Evolutionary conservation across 441 rosid genomes (phyloP).

Genomic region (Gossypium gossypioides): DNA sequence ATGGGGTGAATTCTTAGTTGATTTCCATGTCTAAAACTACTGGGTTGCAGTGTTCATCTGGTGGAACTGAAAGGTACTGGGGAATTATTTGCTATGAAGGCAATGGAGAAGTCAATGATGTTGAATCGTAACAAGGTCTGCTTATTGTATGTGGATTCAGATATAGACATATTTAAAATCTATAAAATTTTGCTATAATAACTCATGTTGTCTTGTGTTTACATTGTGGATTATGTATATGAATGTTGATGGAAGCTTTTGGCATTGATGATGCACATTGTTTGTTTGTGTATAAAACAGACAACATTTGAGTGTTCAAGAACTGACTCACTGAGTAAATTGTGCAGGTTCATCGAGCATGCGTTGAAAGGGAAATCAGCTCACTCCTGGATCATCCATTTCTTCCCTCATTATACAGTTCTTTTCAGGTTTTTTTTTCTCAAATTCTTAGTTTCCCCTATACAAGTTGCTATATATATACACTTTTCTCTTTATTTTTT

Average conservation of each 20-base stretch:
- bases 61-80: slow-evolving; percentile 74
- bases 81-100: slow-evolving; percentile 84
- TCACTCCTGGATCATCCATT: slow-evolving; percentile 70
- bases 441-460: background rate
- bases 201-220: slow-evolving; percentile 5
- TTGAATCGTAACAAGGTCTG: slow-evolving; percentile 83
- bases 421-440: slow-evolving; percentile 57
- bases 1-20: background rate
- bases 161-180: too few species aligned
- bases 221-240: slow-evolving; percentile 3
- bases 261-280: background rate
- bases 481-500: too few species aligned
- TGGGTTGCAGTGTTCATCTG: slow-evolving; percentile 65
- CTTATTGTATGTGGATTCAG: background rate
- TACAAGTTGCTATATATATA: background rate
- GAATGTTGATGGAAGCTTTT: background rate
- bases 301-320: background rate
- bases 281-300: background rate
- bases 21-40: background rate
- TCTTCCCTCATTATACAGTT: slow-evolving; percentile 78
- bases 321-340: background rate
- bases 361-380: slow-evolving; percentile 50
- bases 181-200: background rate
- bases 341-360: slow-evolving; percentile 83
- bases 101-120: slow-evolving; percentile 91